Base-by-base conservation (phyloP, 2,329 filamentous ascomycete species). In the Leptographium galeiforme region DNA sequence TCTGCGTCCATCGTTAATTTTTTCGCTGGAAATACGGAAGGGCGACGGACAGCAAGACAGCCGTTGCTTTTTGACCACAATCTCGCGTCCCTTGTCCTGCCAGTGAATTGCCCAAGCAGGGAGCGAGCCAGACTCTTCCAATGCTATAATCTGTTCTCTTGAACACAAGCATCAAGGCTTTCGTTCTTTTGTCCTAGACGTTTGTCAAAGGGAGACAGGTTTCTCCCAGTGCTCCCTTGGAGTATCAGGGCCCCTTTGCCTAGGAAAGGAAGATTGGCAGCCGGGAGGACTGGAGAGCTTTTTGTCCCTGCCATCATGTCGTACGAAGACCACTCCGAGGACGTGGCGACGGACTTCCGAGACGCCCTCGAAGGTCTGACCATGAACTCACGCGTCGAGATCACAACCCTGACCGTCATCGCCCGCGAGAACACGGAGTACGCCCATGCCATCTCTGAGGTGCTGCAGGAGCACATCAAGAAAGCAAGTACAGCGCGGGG, bases 391-490 rank as follows among this genome's bases (percentile, higher is more conserved):
- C 85, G 89, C 65, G 89, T 89, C 70, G 91, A 97, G 71, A 98
- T 98, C 68, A 91, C 87, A 76, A 97, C 94, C 71, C 72, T 98
- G 71, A 98, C 93, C 57, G 83, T 95, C 67, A 97, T 98, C 70
- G 93, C 93, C 56, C 89, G 94, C 68, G 93, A 98, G 70, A 95
- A 95, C 64, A 96, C 90, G 60, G 89, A 95, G 70, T 87, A 96
- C 73, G 93, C 93, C 39, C 81, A 94, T 68, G 88, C 87, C 59
- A 97, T 98, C 63, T 90, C 93, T 18, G 82, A 88, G 63, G 88
- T 88, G 49, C 72, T 98, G 61, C 87, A 95, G 67, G 86, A 90
- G 59, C 93, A 98, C 65, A 96, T 98, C 68, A 84, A 89, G 70
- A 86, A 86, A 78, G 93, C 96, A 87, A 79, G 89, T 77, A 16